Evolutionary conservation across 257 asterid species (phyloP), one percentile per base, ranked within the genome.

Genomic region (Thymus quinquecostatus): DNA sequence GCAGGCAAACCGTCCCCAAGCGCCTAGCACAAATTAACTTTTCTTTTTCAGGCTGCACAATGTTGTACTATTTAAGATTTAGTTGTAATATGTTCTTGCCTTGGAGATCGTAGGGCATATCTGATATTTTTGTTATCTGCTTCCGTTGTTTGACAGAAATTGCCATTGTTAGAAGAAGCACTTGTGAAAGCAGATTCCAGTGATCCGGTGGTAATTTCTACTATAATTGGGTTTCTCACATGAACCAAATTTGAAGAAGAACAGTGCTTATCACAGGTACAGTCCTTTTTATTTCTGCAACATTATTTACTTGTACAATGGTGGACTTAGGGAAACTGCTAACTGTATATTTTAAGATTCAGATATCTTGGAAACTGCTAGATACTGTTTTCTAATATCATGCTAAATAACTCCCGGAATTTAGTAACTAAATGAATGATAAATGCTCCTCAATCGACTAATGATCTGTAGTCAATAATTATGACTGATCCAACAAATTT

Each of bases 201-300:
- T 77, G 95, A 81, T 82, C 90, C 90, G 40, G 74, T 76, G 66
- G 77, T 78, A 59, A 86, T 91, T 60, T 81, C 97, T 75, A 64
- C 89, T 59, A 80, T 71, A 64, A 88, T 94, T 49, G 77, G 50
- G 62, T 62, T 91, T 83, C 80, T 83, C 99, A 4, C 44, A 69
- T 41, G 70, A 28, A 40, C 98, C 99, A 70, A 75, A 65, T 70
- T 77, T 88, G 87, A 89, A 89, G 67, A 74, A 65, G 79, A 78
- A 74, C 43, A 88, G 97, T 56, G 83, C 86, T 29, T 88, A 77
- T 78, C 84, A 64, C 87, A 82, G 86, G 99, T 94, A 74, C 77
- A 73, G 73, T 48, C 44, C 49, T 32, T 62, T 6, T 64, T 1
- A 27, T 44, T 21, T 60, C 10, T 7, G 10, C 63, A 59, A 36